A percentile compares a stretch with the other conserved stretches of the same genome.
phyloP scores from a whole-genome alignment of 768 basidiomycete species.

The Amanita rubescens region DNA sequence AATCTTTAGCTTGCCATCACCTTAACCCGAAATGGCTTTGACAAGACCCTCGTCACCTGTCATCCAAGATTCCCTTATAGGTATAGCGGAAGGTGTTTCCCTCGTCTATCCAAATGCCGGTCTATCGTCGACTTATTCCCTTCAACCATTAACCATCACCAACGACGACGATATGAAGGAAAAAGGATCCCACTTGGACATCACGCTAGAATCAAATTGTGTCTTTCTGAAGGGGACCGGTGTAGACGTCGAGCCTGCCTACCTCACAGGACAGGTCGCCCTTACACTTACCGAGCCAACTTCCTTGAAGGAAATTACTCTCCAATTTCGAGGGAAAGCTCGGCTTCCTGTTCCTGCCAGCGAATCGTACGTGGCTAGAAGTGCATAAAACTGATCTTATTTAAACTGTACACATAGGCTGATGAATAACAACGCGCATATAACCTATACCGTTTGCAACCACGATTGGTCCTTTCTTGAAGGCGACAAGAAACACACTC shows the following conservation, averaged over 20 bases:
- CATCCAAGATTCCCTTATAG: background rate
- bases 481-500: slow-evolving; percentile 67
- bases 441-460: slow-evolving; percentile 60
- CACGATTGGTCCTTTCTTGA: slow-evolving; percentile 94
- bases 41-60: slow-evolving; percentile 5
- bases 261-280: slow-evolving; percentile 75
- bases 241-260: slow-evolving; percentile 73
- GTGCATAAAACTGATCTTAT: background rate
- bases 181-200: slow-evolving; percentile 58
- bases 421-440: slow-evolving; percentile 35
- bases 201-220: slow-evolving; percentile 63
- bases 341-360: slow-evolving; percentile 49
- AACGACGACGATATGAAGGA: slow-evolving; percentile 34
- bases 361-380: slow-evolving; percentile 40
- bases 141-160: background rate
- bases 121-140: background rate
- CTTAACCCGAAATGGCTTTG: background rate
- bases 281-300: slow-evolving; percentile 78
- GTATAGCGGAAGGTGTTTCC: background rate
- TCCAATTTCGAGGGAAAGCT: slow-evolving; percentile 81
- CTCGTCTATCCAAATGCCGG: slow-evolving; percentile 2
- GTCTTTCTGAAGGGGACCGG: slow-evolving; percentile 75
- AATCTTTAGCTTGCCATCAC: background rate
- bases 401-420: slow-evolving; percentile 23
- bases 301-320: slow-evolving; percentile 75